Conservation (phyloP, 371 early-diverging fungal species). For the Mortierella sp. region DNA sequence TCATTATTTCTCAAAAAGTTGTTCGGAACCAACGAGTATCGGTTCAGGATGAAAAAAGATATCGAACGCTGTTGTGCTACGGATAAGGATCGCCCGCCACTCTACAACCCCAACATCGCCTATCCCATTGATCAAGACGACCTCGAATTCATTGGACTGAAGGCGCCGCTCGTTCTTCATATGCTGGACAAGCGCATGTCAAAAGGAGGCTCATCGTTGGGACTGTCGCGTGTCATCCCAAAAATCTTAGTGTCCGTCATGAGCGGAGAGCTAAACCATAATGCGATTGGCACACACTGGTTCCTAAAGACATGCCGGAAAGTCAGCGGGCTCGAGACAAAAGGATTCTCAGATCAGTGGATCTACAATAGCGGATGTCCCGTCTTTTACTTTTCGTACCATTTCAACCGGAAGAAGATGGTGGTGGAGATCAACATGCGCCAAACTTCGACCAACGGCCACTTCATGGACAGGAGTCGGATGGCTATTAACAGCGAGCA, state of each 20-base stretch:
- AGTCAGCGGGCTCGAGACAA: constrained; percentile 79
- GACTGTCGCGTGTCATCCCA: constrained; percentile 84
- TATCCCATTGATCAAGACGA: constrained; percentile 78
- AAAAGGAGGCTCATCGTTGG: constrained; percentile 81
- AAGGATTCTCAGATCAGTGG: constrained; percentile 93
- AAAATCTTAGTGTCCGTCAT: constrained; percentile 82
- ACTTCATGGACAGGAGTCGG: constrained; percentile 9
- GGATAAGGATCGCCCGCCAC: constrained; percentile 88
- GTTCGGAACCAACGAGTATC: constrained; percentile 91
- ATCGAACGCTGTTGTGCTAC: constrained; percentile 82
- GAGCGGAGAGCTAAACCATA: constrained; percentile 83
- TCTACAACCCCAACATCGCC: constrained; percentile 76
- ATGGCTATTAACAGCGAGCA: constrained; percentile 26
- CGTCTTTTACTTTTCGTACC: constrained; percentile 78
- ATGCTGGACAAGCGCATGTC: constrained; percentile 95
- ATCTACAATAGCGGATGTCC: constrained; percentile 91
- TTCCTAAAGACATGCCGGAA: constrained; percentile 86
- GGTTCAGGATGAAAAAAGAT: constrained; percentile 86
- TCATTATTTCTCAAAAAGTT: constrained; percentile 79
- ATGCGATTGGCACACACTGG: constrained; percentile 83
- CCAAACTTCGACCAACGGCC: constrained; percentile 82
- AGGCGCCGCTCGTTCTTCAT: constrained; percentile 89
- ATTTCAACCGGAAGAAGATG: constrained; percentile 94
- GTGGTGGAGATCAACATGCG: constrained; percentile 89
- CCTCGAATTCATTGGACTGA: constrained; percentile 82